Base-by-base conservation (phyloP, 768 basidiomycete species). In the Tylopilus intermedius region DNA sequence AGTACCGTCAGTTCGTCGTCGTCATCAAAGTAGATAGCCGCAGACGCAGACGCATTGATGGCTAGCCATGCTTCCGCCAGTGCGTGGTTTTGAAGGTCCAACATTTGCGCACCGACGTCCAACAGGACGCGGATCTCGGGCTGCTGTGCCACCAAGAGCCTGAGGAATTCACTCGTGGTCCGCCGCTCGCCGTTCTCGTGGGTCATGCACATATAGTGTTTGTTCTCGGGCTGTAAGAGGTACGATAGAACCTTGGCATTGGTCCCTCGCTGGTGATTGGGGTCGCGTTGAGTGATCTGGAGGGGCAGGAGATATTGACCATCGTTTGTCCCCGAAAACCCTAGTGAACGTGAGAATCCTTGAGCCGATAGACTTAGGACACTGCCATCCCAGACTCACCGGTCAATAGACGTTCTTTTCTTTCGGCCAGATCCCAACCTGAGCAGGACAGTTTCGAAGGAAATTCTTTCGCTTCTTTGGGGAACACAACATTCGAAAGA, bases 51-150 rank as follows among this genome's bases (percentile, higher is more conserved):
- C 2, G 46, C 18, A 13, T 45, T 62, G 41, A 56, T 51, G n/a
- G 39, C 30, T 5, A 82, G 62, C 81, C 80, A 82, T 1, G 56
- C 33, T 18, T 45, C 27, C 4, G 70, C 76, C 3, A 82, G 46
- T 22, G n/a, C n/a, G n/a, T 56, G 24, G 52, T 79, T 82, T 27
- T 68, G 61, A 48, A 79, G 64, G 38, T 82, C 79, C 11, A 82
- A 65, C 65, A 82, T 77, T 55, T 81, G 80, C 0, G 80, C 80
- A 5, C 80, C 81, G 10, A 81, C 79, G 48, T 81, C 80, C 10
- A 81, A 61, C 18, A 81, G 62, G 9, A 81, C 78, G 14, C 68
- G 69, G 22, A 80, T 67, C 18, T 67, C 62, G 1, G 73, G 74
- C 0, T 47, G 45, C 55, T 76, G 70, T 2, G 53, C 13, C 10